These are phyloP conservation scores for Hanseniaspora mollemarum DNA, from an alignment of 805 yeast species.

Conservation along the genomic window DNA sequence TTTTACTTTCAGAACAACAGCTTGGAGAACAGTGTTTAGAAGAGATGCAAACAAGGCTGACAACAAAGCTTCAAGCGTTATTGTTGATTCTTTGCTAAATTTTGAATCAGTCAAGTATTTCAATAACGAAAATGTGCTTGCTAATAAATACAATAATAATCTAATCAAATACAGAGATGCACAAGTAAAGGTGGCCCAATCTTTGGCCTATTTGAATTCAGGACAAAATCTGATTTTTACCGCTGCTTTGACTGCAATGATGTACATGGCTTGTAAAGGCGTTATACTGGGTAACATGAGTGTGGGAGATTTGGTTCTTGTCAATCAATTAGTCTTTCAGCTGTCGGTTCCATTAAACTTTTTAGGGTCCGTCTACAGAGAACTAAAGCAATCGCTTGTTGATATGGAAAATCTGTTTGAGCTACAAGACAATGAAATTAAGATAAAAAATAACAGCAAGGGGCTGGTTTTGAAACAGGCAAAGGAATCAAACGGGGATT, in stretches of 20 bases:
- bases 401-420: constrained; percentile 94
- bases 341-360: constrained; percentile 89
- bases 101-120: constrained; percentile 91
- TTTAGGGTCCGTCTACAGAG: constrained; percentile 90
- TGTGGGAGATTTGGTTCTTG: constrained; percentile 89
- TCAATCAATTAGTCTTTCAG: constrained; percentile 93
- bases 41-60: constrained; percentile 86
- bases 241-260: constrained; percentile 84
- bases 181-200: constrained; percentile 71
- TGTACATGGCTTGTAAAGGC: constrained; percentile 95
- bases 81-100: constrained; percentile 84
- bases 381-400: constrained; percentile 77
- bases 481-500: constrained; percentile 17
- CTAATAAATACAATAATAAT: constrained; percentile 65
- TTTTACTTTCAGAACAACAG: constrained; percentile 83
- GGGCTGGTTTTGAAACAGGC: constrained; percentile 38
- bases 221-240: constrained; percentile 78
- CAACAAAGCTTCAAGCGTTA: constrained; percentile 88
- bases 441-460: constrained; percentile 54
- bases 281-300: constrained; percentile 72
- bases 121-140: constrained; percentile 77
- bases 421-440: constrained; percentile 62
- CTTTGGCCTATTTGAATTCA: constrained; percentile 63
- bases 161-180: constrained; percentile 57
- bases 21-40: constrained; percentile 92